Percentiles rank a stretch among this genome's conserved stretches.
These are phyloP conservation scores for Pleurotus platypus DNA, from an alignment of 768 basidiomycete species.

Conservation along the genomic window DNA sequence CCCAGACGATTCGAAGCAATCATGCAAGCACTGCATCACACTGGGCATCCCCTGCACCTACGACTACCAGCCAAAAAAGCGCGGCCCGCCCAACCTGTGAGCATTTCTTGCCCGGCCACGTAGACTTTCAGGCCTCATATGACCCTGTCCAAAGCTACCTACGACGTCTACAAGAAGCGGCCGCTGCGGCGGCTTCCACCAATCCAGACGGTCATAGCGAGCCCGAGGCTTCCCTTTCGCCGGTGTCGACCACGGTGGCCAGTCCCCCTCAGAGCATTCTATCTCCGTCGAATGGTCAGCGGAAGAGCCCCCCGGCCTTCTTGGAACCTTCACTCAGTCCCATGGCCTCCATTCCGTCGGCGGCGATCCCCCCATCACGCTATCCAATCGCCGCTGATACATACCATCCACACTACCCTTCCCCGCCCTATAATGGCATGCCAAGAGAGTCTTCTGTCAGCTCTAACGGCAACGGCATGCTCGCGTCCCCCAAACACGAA, in stretches of 20 bases:
- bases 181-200: conserved; percentile 49
- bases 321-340: conserved; percentile 46
- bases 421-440: conserved; percentile 21
- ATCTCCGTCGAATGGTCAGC: conserved; percentile 37
- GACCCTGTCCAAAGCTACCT: conserved; percentile 51
- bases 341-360: conserved; percentile 35
- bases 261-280: conserved; percentile 47
- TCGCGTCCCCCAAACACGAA: conserved; percentile 33
- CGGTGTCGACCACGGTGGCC: conserved; percentile 37
- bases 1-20: conserved; percentile 69
- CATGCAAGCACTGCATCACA: conserved; percentile 85
- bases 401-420: conserved; percentile 53
- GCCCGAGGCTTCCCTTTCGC: conserved; percentile 37
- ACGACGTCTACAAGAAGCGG: conserved; percentile 76
- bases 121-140: conserved; percentile 7
- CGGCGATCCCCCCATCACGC: conserved; percentile 58
- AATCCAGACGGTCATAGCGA: conserved; percentile 24
- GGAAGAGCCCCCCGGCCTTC: conserved; percentile 46
- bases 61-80: conserved; percentile 90
- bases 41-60: conserved; percentile 86
- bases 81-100: conserved; percentile 90
- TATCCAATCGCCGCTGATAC: conserved; percentile 72
- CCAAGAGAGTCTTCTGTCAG: conserved; percentile 14
- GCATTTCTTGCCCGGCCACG: conserved; percentile 19
- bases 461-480: conserved; percentile 14